These are phyloP conservation scores for Nicotiana paniculata DNA, from an alignment of 257 asterid species.

Conservation along the genomic window DNA sequence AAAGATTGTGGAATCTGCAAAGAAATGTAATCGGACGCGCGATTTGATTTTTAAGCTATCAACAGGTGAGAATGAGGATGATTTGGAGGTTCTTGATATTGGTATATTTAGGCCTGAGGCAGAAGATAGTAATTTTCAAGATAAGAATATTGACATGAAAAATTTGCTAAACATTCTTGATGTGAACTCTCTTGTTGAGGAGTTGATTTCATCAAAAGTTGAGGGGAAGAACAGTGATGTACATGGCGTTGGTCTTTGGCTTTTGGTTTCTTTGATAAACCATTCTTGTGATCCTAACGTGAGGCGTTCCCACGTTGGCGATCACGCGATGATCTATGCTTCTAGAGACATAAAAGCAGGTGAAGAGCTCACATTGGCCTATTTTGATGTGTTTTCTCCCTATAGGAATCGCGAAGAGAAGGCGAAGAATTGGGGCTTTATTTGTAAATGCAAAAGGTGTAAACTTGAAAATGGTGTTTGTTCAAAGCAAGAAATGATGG, in stretches of 20 bases:
- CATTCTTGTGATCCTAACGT: conserved; percentile 86
- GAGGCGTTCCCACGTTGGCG: conserved; percentile 75
- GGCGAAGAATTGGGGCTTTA: conserved; percentile 66
- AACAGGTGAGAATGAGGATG: conserved; percentile 43
- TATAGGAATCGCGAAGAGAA: conserved; percentile 34
- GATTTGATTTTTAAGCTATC: conserved; percentile 47
- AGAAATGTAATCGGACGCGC: conserved; percentile 25
- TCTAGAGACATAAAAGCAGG: conserved; percentile 68
- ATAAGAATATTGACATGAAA: conserved; percentile 33
- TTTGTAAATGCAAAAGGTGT: conserved; percentile 65
- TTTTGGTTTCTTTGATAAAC: conserved; percentile 61
- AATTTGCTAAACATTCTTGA: conserved; percentile 51
- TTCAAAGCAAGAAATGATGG: conserved; percentile 51
- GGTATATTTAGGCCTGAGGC: conserved; percentile 39
- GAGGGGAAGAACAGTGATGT: conserved; percentile 54
- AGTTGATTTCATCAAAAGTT: conserved; percentile 52
- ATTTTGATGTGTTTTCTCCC: conserved; percentile 55
- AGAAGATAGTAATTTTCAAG: conserved; percentile 11
- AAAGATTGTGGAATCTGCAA: conserved; percentile 36
- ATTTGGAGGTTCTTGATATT: conserved; percentile 39
- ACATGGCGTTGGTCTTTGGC: conserved; percentile 74
- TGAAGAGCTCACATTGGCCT: conserved; percentile 68
- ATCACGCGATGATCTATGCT: conserved; percentile 60
- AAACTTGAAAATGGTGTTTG: conserved; percentile 34
- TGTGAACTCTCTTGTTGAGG: conserved; percentile 63